phyloP scores from a whole-genome alignment of 495 filamentous ascomycete genomes.

The Aspergillus conjunctus region DNA sequence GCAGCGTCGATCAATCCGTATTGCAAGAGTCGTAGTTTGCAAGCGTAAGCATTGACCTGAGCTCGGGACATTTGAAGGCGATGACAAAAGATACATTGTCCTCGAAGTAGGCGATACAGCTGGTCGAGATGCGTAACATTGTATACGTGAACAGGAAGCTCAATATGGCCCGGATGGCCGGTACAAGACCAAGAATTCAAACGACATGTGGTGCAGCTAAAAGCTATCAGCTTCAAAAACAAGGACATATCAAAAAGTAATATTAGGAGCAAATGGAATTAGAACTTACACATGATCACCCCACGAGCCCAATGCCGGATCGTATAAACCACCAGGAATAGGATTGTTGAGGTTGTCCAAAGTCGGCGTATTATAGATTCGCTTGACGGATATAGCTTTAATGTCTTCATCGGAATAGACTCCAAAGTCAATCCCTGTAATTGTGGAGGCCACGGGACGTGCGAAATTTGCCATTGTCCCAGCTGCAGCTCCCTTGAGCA shows the following conservation, averaged over 20 bases:
- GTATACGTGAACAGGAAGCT: slow-evolving; percentile 88
- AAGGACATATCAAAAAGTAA: slow-evolving; percentile 1
- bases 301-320: slow-evolving; percentile 90
- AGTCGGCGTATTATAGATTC: slow-evolving; percentile 84
- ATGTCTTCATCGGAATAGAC: slow-evolving; percentile 81
- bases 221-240: slow-evolving; percentile 18
- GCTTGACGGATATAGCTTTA: slow-evolving; percentile 84
- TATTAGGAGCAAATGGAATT: neutral
- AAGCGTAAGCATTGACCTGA: slow-evolving; percentile 72
- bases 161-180: slow-evolving; percentile 93
- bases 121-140: slow-evolving; percentile 95
- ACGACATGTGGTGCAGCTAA: slow-evolving; percentile 88
- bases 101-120: slow-evolving; percentile 75
- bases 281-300: slow-evolving; percentile 71
- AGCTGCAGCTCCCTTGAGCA: slow-evolving; percentile 45
- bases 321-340: slow-evolving; percentile 86
- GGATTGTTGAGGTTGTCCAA: slow-evolving; percentile 88
- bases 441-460: slow-evolving; percentile 80
- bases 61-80: slow-evolving; percentile 72
- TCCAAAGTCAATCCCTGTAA: slow-evolving; percentile 87
- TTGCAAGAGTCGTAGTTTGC: slow-evolving; percentile 85
- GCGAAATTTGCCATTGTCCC: slow-evolving; percentile 73
- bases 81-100: slow-evolving; percentile 88
- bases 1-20: slow-evolving; percentile 79
- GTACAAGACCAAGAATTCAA: slow-evolving; percentile 77